These are phyloP conservation scores for Haplographium delicatum DNA, from an alignment of 495 filamentous ascomycete species.

Conservation along the genomic window DNA sequence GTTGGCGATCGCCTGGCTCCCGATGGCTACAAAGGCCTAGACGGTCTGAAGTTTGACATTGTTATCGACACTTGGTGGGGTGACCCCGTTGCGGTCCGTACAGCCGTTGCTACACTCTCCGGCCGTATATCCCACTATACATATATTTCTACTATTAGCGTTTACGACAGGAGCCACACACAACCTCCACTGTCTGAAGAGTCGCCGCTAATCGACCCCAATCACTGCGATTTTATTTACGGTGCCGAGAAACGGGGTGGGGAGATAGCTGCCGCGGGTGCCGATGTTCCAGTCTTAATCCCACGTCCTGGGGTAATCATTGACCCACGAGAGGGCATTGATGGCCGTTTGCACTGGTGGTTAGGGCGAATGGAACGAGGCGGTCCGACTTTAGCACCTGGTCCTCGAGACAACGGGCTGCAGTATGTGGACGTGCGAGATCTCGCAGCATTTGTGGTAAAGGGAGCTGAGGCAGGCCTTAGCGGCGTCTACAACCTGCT, in stretches of 20 bases:
- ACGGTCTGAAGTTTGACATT: constrained; percentile 1
- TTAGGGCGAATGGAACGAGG: not conserved
- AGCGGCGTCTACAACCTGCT: not conserved
- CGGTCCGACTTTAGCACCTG: not conserved
- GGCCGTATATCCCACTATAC: constrained; percentile 4
- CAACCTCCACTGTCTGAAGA: not conserved
- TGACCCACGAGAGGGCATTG: not conserved
- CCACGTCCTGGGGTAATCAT: not conserved
- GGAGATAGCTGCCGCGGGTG: not conserved
- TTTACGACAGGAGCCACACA: not conserved
- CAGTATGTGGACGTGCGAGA: constrained; percentile 3
- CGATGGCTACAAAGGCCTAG: constrained; percentile 3
- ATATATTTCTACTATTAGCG: not conserved
- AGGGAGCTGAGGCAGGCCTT: not conserved
- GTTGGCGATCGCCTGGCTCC: constrained; percentile 4
- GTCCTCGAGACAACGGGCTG: constrained; percentile 2
- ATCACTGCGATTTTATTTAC: too few relatives aligned
- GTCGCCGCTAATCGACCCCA: not conserved
- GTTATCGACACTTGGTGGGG: not conserved
- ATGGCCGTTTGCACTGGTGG: not conserved
- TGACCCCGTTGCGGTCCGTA: not conserved
- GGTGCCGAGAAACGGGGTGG: not conserved
- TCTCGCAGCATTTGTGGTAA: not conserved
- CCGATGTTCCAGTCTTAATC: not conserved
- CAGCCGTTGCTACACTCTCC: not conserved